These are phyloP conservation scores for Pholiota molesta DNA, from an alignment of 768 basidiomycete species.

Conservation along the genomic window DNA sequence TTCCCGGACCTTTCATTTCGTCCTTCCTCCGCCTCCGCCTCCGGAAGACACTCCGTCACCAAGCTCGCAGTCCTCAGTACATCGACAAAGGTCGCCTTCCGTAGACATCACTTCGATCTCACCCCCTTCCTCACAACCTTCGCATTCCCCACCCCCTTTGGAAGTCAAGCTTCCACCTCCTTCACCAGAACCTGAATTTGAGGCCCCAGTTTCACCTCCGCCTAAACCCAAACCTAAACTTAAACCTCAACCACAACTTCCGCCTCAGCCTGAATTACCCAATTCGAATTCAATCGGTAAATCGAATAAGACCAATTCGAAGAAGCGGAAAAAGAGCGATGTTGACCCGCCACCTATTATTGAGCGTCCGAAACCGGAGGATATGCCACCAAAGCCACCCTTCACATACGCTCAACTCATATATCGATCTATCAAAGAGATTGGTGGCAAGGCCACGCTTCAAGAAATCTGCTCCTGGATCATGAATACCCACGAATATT, in stretches of 20 bases:
- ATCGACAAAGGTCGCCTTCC: constrained; percentile 74
- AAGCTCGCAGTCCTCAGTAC: constrained; percentile 72
- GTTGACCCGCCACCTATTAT: constrained; percentile 39
- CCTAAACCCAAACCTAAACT: constrained; percentile 27
- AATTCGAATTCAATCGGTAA: constrained; percentile 65
- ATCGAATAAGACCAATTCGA: constrained; percentile 50
- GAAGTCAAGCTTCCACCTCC: constrained; percentile 50
- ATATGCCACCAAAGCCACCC: constrained; percentile 87
- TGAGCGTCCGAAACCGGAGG: constrained; percentile 59
- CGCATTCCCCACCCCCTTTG: constrained; percentile 69
- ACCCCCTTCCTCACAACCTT: constrained; percentile 80
- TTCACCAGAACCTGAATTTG: constrained; percentile 42
- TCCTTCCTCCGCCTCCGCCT: constrained; percentile 85
- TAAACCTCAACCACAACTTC: constrained; percentile 41
- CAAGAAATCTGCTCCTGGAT: constrained; percentile 95
- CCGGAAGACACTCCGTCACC: constrained; percentile 84
- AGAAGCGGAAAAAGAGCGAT: constrained; percentile 76
- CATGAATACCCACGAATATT: constrained; percentile 86
- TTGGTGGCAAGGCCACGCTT: constrained; percentile 85
- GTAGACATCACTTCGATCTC: constrained; percentile 83
- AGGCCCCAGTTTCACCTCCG: constrained; percentile 39
- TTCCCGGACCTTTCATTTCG: constrained; percentile 94
- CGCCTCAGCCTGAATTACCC: constrained; percentile 55
- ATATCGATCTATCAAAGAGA: constrained; percentile 81
- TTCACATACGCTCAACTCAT: constrained; percentile 93